Percentiles rank a stretch among this genome's conserved stretches.
phyloP scores from a whole-genome alignment of 75 land plant genomes.

The Selaginella moellendorffii region DNA sequence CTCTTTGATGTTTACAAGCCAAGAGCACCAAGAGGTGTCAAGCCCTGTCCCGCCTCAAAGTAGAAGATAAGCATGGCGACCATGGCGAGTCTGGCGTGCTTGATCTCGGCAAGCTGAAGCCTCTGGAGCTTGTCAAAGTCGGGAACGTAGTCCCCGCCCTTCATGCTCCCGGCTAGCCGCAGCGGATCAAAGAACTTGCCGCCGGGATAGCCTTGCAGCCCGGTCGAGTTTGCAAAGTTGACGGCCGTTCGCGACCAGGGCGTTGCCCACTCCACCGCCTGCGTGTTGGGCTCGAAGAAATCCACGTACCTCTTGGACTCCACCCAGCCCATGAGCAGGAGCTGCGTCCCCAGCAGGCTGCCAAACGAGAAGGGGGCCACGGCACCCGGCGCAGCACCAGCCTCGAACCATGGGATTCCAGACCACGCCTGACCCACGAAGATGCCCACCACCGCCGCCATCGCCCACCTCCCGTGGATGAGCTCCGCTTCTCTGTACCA shows the following conservation, averaged over 20 bases:
- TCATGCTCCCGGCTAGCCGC: slow-evolving; percentile 42
- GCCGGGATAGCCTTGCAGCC: slow-evolving; percentile 93
- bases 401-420: slow-evolving; percentile 92
- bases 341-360: slow-evolving; percentile 76
- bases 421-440: slow-evolving; percentile 92
- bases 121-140: slow-evolving; percentile 72
- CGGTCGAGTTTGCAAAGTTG: slow-evolving; percentile 85
- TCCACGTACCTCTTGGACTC: slow-evolving; percentile 95
- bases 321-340: slow-evolving; percentile 94
- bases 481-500: slow-evolving; percentile 99
- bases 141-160: slow-evolving; percentile 54
- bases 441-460: slow-evolving; percentile 90
- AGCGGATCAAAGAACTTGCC: slow-evolving; percentile 96
- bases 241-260: slow-evolving; percentile 89
- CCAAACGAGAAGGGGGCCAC: slow-evolving; percentile 92
- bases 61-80: slow-evolving; percentile 94
- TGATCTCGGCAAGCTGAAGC: slow-evolving; percentile 87
- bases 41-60: slow-evolving; percentile 97
- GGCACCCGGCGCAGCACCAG: slow-evolving; percentile 84
- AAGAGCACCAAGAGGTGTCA: slow-evolving; percentile 83
- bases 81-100: slow-evolving; percentile 91
- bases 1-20: slow-evolving; percentile 76
- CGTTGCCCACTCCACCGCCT: slow-evolving; percentile 92
- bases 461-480: slow-evolving; percentile 99
- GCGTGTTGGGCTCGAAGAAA: slow-evolving; percentile 78